Evolutionary conservation across 2,329 filamentous ascomycete genomes (phyloP), one percentile per base, ranked within the genome.

Genomic region (Colletotrichum phormii): DNA sequence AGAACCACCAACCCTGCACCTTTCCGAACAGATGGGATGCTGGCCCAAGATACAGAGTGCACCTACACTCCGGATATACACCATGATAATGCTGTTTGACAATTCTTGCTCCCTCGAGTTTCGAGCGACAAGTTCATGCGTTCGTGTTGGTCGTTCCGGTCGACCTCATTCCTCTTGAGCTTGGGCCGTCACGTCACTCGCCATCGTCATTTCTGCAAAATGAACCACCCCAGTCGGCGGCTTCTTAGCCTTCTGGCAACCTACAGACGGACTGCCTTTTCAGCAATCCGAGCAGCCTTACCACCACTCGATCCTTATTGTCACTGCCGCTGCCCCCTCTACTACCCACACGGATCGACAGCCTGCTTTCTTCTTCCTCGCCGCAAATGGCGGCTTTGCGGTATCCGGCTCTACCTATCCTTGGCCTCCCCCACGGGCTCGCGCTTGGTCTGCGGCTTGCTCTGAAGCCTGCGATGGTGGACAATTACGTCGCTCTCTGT

Each of bases 121-220:
- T 37, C 35, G 35, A 37, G 4, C 15, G 35, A 37, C 35, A 37
- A 37, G 12, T 37, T 46, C 35, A 35, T 37, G 46, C n/a, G 7
- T 51, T 3, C 12, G 15, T 13, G 22, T 15, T 63, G 60, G 11
- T 51, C 42, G 24, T 29, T 18, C 42, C 15, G 13, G n/a, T 33
- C 26, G 12, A 53, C 33, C 11, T 35, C 33, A 12, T 35, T 35
- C 33, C 9, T 37, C 35, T 37, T 65, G 63, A 49, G 64, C 64
- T 67, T 53, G 13, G 55, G 57, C 64, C 63, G 67, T 60, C 67
- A 71, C 24, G 65, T 53, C 54, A 62, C 59, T 37, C 29, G 62
- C 67, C 55, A 60, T 67, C 54, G 55, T 71, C 67, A 60, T 71
- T 26, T 66, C 46, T 66, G 6, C 54, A 58, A 71, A 35, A 66